phyloP scores from a whole-genome alignment of 495 filamentous ascomycete genomes.

The Penicillium longicatenatum region DNA sequence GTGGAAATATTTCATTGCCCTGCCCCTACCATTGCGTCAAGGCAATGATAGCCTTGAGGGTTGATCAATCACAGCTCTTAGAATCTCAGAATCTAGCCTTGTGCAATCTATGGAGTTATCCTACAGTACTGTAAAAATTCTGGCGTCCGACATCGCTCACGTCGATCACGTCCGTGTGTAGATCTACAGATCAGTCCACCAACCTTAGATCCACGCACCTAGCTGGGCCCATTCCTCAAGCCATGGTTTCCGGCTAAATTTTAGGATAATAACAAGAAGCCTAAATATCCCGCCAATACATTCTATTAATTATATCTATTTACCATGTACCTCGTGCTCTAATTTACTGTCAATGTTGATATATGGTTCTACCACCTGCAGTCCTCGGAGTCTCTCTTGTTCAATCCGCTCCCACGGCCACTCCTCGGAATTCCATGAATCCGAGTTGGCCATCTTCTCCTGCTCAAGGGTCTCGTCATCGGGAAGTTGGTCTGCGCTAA shows the following conservation, averaged over 20 bases:
- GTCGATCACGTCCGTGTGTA: conserved; percentile 8
- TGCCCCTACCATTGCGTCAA: neutral
- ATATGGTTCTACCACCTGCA: conserved; percentile 55
- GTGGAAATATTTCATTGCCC: conserved; percentile 8
- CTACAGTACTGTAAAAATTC: too few relatives aligned
- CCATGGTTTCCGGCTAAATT: neutral
- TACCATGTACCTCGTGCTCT: conserved; percentile 9
- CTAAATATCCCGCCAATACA: neutral
- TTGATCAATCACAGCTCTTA: too few relatives aligned
- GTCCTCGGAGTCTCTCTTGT: conserved; percentile 55
- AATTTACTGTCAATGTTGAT: conserved; percentile 49
- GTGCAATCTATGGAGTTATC: neutral
- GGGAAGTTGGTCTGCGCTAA: conserved; percentile 34
- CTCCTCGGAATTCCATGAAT: conserved; percentile 41
- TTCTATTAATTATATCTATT: conserved; percentile 4
- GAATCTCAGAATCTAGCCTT: too few relatives aligned
- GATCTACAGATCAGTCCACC: conserved; percentile 3
- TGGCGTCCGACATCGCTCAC: conserved; percentile 6
- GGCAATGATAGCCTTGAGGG: too few relatives aligned
- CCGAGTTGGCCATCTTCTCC: conserved; percentile 36
- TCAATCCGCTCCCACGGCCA: conserved; percentile 62
- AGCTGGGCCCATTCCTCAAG: neutral
- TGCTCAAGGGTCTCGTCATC: conserved; percentile 28
- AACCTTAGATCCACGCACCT: conserved; percentile 9
- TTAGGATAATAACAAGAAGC: neutral